A percentile compares a stretch with the other conserved stretches of the same genome.
Conservation (phyloP, 2,329 filamentous ascomycete species). For the Hypoxylon sp. region DNA sequence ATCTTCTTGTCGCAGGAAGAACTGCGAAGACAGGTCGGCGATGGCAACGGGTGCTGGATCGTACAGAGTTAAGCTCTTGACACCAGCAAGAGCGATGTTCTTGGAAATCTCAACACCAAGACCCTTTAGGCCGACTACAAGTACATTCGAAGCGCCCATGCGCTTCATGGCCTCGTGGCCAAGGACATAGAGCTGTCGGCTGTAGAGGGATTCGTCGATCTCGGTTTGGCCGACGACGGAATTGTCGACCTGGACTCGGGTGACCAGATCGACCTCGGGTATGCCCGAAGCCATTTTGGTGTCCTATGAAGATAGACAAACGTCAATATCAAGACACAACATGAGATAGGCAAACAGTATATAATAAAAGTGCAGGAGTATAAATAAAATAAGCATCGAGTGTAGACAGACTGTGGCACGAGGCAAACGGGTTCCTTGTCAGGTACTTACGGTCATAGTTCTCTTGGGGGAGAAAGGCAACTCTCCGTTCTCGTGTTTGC, state of each 20-base stretch:
- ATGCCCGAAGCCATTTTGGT: conserved; percentile 61
- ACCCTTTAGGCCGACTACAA: conserved; percentile 91
- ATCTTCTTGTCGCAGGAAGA: conserved; percentile 91
- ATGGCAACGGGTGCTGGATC: conserved; percentile 88
- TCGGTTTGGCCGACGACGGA: conserved; percentile 69
- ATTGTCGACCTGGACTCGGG: conserved; percentile 76
- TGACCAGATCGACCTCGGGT: conserved; percentile 73
- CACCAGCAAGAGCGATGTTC: conserved; percentile 96
- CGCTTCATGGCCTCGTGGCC: conserved; percentile 95
- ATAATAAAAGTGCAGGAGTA: conserved; percentile 1
- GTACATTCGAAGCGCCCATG: conserved; percentile 95
- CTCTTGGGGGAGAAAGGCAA: conserved; percentile 70
- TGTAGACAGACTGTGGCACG: background rate
- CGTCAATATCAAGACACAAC: conserved; percentile 25
- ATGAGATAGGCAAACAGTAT: background rate
- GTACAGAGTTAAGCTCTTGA: conserved; percentile 95
- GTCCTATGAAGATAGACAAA: conserved; percentile 56
- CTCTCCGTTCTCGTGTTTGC: conserved; percentile 75
- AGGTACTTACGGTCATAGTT: conserved; percentile 71
- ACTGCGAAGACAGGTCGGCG: conserved; percentile 94
- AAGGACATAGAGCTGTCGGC: conserved; percentile 79
- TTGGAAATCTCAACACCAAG: conserved; percentile 98
- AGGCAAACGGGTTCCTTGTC: conserved; percentile 1
- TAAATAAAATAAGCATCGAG: background rate
- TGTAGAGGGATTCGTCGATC: conserved; percentile 82